Base-by-base conservation (phyloP, 2,329 filamentous ascomycete species). In the Gaeumannomyces tritici region DNA sequence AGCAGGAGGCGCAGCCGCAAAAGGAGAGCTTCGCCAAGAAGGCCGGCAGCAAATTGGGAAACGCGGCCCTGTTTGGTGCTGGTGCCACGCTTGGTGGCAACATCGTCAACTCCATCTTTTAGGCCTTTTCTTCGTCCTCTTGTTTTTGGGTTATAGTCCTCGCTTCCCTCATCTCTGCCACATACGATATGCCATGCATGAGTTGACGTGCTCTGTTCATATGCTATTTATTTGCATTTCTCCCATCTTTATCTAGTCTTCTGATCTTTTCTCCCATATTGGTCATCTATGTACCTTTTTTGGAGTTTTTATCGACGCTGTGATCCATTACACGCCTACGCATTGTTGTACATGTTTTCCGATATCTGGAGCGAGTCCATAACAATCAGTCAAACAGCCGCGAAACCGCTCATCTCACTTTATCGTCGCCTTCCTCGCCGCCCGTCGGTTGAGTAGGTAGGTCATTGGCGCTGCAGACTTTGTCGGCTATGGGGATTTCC, bases 1-100 rank as follows among this genome's bases (percentile, higher is more conserved):
- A 86, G 51, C 81, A 90, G 69, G 79, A 79, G 61, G 81, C 80
- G 62, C 73, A 73, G 64, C 72, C 69, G 33, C 67, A 68, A 61
- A 73, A 73, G 66, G 77, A 73, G 64, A 78, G 91, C 75, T 84
- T 87, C 62, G 92, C 91, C 62, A 96, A 96, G 86, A 97, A 97
- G 79, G 90, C 97, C 75, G 93, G 93, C 67, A 96, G 96, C 85
- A 98, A 97, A 81, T 74, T 93, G 71, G 93, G 93, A 8, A 87
- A 87, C 69, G 82, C 83, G 57, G 91, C 92, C 31, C 91, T 97
- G 68, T 96, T 96, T 70, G 93, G 93, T 74, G 93, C 93, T 59
- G 93, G 93, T 75, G 93, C 93, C 59, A 95, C 91, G 1, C 89
- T 96, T 66, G 93, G 93, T 72, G 85, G 89, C 68, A 95, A 96